A percentile compares a stretch with the other conserved stretches of the same genome.
These are phyloP conservation scores for Boletus speciosus DNA, from an alignment of 768 basidiomycete species.

Conservation along the genomic window DNA sequence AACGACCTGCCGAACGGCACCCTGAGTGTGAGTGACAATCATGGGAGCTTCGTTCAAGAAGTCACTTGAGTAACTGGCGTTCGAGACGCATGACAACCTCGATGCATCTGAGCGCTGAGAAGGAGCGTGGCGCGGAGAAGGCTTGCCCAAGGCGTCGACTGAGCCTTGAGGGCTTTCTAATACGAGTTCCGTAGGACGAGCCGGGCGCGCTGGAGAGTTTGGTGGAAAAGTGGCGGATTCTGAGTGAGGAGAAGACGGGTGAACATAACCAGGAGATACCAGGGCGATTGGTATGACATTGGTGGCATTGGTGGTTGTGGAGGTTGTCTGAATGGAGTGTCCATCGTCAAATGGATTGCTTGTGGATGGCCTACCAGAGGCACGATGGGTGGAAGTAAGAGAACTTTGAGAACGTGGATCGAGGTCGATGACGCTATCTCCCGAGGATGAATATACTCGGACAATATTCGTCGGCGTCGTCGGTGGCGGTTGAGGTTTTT, in stretches of 20 bases:
- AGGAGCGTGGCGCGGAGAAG: slow-evolving; percentile 36
- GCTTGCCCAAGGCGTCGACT: slow-evolving; percentile 43
- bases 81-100: slow-evolving; percentile 69
- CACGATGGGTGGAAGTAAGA: slow-evolving; percentile 12
- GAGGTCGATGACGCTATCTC: slow-evolving; percentile 55
- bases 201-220: slow-evolving; percentile 50
- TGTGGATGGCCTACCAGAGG: slow-evolving; percentile 19
- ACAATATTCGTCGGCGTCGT: slow-evolving; percentile 32
- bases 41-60: slow-evolving; percentile 78
- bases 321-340: slow-evolving; percentile 75
- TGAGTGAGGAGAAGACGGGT: slow-evolving; percentile 34
- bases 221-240: slow-evolving; percentile 15
- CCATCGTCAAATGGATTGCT: slow-evolving; percentile 75
- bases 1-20: slow-evolving; percentile 64
- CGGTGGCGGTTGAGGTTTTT: slow-evolving; percentile 42
- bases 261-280: slow-evolving; percentile 55
- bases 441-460: slow-evolving; percentile 47
- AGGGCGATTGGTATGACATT: slow-evolving; percentile 88
- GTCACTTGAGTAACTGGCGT: slow-evolving; percentile 73
- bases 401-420: slow-evolving; percentile 48
- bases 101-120: slow-evolving; percentile 57
- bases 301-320: slow-evolving; percentile 70
- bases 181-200: slow-evolving; percentile 56
- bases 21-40: slow-evolving; percentile 68
- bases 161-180: slow-evolving; percentile 62